Evolutionary conservation across 371 early-diverging fungal species (phyloP).

Genomic region (Saksenaea vasiformis): DNA sequence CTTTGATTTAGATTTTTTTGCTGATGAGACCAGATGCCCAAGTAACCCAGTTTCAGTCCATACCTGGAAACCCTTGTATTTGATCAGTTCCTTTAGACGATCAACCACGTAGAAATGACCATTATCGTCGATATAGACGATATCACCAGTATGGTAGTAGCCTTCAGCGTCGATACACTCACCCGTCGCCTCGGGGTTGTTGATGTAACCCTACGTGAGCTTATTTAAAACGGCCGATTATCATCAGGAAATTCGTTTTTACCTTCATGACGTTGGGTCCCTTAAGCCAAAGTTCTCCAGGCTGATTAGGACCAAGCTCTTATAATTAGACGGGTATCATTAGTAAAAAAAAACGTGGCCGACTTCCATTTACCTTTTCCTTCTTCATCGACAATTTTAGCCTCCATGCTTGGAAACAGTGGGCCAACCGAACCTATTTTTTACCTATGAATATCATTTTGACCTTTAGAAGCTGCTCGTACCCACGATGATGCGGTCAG

Average conservation of each 20-base stretch:
- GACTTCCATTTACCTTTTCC: conserved; percentile 48
- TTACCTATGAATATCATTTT: conserved; percentile 34
- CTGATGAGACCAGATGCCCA: neutral
- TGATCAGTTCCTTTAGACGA: conserved; percentile 78
- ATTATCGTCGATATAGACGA: conserved; percentile 67
- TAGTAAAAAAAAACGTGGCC: conserved; percentile 7
- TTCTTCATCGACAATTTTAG: conserved; percentile 67
- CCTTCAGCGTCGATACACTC: conserved; percentile 61
- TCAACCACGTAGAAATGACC: conserved; percentile 68
- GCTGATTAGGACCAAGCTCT: conserved; percentile 56
- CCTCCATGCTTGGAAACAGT: conserved; percentile 68
- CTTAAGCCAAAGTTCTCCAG: conserved; percentile 76
- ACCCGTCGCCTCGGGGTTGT: conserved; percentile 69
- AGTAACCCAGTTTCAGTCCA: neutral
- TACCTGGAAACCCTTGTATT: conserved; percentile 75
- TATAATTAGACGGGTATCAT: conserved; percentile 24
- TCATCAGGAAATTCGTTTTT: neutral
- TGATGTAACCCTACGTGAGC: conserved; percentile 54
- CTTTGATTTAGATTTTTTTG: neutral
- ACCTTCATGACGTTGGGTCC: conserved; percentile 80
- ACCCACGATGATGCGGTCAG: conserved; percentile 15
- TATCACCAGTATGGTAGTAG: conserved; percentile 84
- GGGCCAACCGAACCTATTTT: conserved; percentile 72
- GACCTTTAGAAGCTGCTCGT: neutral
- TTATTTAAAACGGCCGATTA: too few species aligned